Evolutionary conservation across 352 stramenopile species (phyloP), one percentile per base, ranked within the genome.

Genomic region (Phytophthora nicotianae): DNA sequence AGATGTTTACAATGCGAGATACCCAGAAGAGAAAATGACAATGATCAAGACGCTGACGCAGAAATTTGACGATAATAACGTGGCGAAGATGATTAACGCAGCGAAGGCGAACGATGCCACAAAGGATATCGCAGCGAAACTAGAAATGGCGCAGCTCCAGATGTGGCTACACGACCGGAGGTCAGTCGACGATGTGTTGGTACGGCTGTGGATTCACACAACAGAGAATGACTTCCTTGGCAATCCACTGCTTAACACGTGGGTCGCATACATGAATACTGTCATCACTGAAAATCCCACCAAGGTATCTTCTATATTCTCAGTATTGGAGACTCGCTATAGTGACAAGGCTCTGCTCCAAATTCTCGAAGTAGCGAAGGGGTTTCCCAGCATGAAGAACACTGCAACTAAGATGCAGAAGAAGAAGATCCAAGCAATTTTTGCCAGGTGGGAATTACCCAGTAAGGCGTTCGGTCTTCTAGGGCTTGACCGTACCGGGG

Each of bases 131-230:
- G 40, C 58, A 6, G 35, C 13, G 1, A 10, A 58, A 9, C 48
- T 58, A n/a, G 24, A 65, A 21, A 16, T 7, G 14, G 27, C 38
- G 4, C 57, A 65, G 13, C 16, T 52, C 1, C 11, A 27, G 11
- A 29, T 47, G 11, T 65, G 48, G 48, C 4, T 59, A 27, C 5
- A 1, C 3, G 23, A 16, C 7, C 17, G 21, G 4, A 23, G 37
- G 23, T 27, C 29, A 16, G 4, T 17, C 3, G 9, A 29, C 5
- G 21, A 50, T 0, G 56, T 63, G 2, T 38, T 13, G 19, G 17
- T 38, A 4, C 11, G 41, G 2, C 20, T 55, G 23, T 46, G 16
- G 6, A 20, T 35, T 35, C 5, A 35, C 29, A 8, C 13, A 4
- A 13, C 7, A 35, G 5, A 35, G 5, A 7, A 29, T 7, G 24